Evolutionary conservation across 1,139 yeast genomes (phyloP).

Genomic region (Diutina neorugosa): DNA sequence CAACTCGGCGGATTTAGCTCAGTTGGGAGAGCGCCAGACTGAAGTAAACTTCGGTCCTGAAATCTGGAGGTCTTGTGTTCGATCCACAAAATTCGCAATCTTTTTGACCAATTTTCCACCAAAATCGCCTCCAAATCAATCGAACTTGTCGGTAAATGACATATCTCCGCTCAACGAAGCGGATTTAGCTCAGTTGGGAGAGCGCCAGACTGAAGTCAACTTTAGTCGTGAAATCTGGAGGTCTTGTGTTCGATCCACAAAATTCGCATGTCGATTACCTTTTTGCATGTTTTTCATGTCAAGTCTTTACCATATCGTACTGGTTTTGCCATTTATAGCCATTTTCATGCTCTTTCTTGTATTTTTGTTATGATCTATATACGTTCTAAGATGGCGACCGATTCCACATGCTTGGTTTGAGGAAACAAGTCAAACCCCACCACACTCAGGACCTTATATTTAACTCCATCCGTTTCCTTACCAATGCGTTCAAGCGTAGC

Average conservation of each 20-base stretch:
- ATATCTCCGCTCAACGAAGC: background rate
- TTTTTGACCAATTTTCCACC: background rate
- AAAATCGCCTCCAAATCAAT: background rate
- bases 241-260: conserved; percentile 4
- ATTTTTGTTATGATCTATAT: background rate
- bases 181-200: conserved; percentile 4
- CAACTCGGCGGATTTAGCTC: conserved; percentile 1
- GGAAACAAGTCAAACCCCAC: conserved; percentile 37
- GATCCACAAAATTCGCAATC: conserved; percentile 2
- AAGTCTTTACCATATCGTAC: background rate
- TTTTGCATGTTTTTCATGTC: background rate
- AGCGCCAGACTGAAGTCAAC: conserved; percentile 3
- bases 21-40: conserved; percentile 4
- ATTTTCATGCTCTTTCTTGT: background rate
- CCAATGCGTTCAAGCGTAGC: conserved; percentile 17
- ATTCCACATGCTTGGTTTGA: conserved; percentile 36
- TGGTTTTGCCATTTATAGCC: too few relatives aligned
- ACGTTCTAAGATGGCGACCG: conserved; percentile 26
- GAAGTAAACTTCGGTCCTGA: conserved; percentile 3
- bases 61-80: conserved; percentile 3
- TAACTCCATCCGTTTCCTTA: conserved; percentile 6
- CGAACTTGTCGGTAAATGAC: background rate
- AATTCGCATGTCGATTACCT: background rate
- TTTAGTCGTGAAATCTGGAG: background rate
- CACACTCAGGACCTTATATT: conserved; percentile 20